Evolutionary conservation across 2,329 filamentous ascomycete genomes (phyloP).

Genomic region (Cytospora piceae): DNA sequence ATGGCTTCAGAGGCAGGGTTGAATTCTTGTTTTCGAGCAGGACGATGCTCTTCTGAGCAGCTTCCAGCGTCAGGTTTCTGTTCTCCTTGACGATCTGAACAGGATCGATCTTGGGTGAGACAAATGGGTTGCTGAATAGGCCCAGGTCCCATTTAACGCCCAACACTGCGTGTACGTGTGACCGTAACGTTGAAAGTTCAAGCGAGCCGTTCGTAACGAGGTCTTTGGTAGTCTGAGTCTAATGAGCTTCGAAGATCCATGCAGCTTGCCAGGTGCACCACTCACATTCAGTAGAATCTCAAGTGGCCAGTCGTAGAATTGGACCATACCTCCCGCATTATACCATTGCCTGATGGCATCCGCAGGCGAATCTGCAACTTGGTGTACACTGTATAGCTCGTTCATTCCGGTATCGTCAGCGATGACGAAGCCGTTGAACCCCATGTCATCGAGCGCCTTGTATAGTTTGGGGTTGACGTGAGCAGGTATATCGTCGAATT

Average conservation of each 20-base stretch:
- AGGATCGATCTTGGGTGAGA: conserved; percentile 41
- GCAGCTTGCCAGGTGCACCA: not conserved
- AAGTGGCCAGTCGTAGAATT: conserved; percentile 50
- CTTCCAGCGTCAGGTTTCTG: conserved; percentile 44
- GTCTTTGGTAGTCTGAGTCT: conserved; percentile 35
- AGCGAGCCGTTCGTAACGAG: conserved; percentile 44
- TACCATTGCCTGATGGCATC: conserved; percentile 49
- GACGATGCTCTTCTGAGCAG: conserved; percentile 48
- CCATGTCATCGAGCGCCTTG: conserved; percentile 44
- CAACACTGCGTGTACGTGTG: conserved; percentile 43
- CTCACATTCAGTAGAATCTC: conserved; percentile 42
- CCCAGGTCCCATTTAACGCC: conserved; percentile 49
- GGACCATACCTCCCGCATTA: conserved; percentile 49
- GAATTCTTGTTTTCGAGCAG: conserved; percentile 47
- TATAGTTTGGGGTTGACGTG: conserved; percentile 46
- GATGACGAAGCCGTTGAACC: conserved; percentile 46
- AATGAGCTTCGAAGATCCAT: conserved; percentile 4
- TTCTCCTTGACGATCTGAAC: conserved; percentile 42
- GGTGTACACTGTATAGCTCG: conserved; percentile 41
- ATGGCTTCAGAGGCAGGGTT: conserved; percentile 42
- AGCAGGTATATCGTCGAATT: conserved; percentile 46
- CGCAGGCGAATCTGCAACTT: conserved; percentile 43
- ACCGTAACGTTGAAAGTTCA: conserved; percentile 40
- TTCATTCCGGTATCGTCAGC: conserved; percentile 47
- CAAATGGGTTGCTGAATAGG: conserved; percentile 45